Evolutionary conservation across 106 monocot species (phyloP).

Genomic region (Dendrobium chrysotoxum): DNA sequence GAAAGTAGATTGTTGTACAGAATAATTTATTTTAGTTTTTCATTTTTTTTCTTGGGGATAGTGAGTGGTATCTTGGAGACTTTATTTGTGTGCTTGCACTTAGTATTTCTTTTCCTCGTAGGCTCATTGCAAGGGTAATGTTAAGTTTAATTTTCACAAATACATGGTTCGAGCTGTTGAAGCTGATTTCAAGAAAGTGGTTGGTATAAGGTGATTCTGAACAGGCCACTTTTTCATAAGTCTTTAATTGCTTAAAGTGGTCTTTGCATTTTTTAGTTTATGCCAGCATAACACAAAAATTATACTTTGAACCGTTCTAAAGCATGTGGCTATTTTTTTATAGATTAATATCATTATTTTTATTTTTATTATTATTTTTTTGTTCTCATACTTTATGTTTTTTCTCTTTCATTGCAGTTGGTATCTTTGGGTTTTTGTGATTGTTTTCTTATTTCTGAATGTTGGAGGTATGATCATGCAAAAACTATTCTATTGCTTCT

Average conservation of each 20-base stretch:
- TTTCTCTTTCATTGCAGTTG: conserved; percentile 46
- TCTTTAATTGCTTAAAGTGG: neutral
- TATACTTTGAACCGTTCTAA: neutral
- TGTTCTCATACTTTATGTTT: neutral
- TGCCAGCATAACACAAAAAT: neutral
- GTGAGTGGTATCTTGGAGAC: neutral
- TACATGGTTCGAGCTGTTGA: conserved; percentile 60
- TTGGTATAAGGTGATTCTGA: conserved; percentile 46
- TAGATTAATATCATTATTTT: neutral
- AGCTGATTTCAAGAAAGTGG: conserved; percentile 70
- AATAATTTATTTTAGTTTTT: neutral
- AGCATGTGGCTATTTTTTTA: neutral
- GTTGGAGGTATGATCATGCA: conserved; percentile 52
- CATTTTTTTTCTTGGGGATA: neutral
- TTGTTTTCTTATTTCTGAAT: conserved; percentile 77
- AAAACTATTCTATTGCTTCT: neutral
- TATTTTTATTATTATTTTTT: neutral
- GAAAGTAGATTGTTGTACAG: neutral
- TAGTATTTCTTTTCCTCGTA: conserved; percentile 5
- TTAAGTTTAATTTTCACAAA: conserved; percentile 57
- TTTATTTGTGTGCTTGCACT: neutral
- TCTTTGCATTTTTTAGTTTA: neutral
- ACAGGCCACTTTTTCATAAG: neutral
- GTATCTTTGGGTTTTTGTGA: conserved; percentile 86
- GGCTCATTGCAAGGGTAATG: conserved; percentile 44